Evolutionary conservation across 345 rosid genomes (phyloP), one percentile per base, ranked within the genome.

Genomic region (Firmiana major): DNA sequence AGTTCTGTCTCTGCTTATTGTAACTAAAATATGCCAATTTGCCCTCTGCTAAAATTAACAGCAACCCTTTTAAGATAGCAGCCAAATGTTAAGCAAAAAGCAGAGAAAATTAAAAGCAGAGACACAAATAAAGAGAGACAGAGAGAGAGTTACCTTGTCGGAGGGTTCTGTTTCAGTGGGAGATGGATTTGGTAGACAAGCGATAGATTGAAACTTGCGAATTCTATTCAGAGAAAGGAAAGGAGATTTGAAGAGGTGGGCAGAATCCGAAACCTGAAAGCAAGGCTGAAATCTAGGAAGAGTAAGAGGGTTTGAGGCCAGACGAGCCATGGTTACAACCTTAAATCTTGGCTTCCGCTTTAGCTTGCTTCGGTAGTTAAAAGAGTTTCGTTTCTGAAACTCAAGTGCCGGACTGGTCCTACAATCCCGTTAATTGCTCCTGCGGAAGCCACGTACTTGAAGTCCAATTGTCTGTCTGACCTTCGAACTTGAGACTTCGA

Each of bases 151-250:
- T 45, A 79, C 82, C 68, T 77, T 36, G 16, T 75, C 7, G 11
- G 49, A 36, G 16, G 55, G 31, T 17, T 78, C 38, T 19, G 63
- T 60, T 79, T 82, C 72, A 12, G 85, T 62, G 53, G 84, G 72
- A 38, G 75, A 57, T 46, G 88, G 88, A 71, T 86, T 82, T 12
- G 82, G 71, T 64, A 85, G 86, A 79, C 90, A 86, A 60, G 87
- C 84, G 4, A 83, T 31, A 34, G 77, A 49, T 59, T 75, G 83
- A 58, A 85, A 81, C 62, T 53, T 36, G 71, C 78, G 85, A 38
- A 34, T 15, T 59, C 51, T 78, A 40, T 7, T 38, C 6, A 17
- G 82, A 36, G 28, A 51, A 38, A 11, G 75, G 24, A 63, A 62
- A 38, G 76, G 64, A 22, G 81, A 26, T 19, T 69, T 82, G 40